A percentile compares a stretch with the other conserved stretches of the same genome.
These are phyloP conservation scores for Sequoiadendron giganteum DNA, from an alignment of 75 land plant genomes.

Conservation along the genomic window DNA sequence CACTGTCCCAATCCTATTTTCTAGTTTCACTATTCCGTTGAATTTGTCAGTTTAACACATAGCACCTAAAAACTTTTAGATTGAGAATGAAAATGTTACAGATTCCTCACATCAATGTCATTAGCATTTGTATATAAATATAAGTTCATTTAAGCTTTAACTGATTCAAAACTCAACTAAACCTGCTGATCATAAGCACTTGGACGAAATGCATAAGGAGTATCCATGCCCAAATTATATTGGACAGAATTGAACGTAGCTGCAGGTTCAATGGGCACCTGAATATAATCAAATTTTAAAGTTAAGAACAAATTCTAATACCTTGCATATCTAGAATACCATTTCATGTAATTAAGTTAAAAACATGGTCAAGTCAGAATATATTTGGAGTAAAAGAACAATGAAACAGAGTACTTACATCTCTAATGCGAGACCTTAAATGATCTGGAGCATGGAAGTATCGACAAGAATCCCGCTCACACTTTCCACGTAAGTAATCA, in stretches of 20 bases:
- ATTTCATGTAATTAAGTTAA: not conserved
- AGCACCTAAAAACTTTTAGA: not conserved
- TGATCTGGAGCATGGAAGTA: constrained; percentile 33
- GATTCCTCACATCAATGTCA: not conserved
- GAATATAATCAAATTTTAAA: not conserved
- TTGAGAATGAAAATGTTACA: not conserved
- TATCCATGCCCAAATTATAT: not conserved
- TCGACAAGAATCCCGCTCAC: constrained; percentile 30
- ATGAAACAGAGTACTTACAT: constrained; percentile 14
- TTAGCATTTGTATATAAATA: not conserved
- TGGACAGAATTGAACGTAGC: not conserved
- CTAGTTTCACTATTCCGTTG: not conserved
- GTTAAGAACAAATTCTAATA: not conserved
- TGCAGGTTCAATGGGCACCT: not conserved
- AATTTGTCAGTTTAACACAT: not conserved
- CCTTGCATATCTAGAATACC: not conserved
- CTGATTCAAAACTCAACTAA: not conserved
- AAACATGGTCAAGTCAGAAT: not conserved
- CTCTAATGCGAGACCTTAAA: constrained; percentile 21
- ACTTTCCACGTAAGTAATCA: constrained; percentile 30
- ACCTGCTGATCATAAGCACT: constrained; percentile 9
- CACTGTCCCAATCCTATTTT: not conserved
- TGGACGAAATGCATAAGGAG: not conserved
- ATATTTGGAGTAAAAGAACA: not conserved
- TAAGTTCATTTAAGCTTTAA: not conserved